A percentile compares a stretch with the other conserved stretches of the same genome.
Conservation (phyloP, 768 basidiomycete species). For the Steccherinum ochraceum region DNA sequence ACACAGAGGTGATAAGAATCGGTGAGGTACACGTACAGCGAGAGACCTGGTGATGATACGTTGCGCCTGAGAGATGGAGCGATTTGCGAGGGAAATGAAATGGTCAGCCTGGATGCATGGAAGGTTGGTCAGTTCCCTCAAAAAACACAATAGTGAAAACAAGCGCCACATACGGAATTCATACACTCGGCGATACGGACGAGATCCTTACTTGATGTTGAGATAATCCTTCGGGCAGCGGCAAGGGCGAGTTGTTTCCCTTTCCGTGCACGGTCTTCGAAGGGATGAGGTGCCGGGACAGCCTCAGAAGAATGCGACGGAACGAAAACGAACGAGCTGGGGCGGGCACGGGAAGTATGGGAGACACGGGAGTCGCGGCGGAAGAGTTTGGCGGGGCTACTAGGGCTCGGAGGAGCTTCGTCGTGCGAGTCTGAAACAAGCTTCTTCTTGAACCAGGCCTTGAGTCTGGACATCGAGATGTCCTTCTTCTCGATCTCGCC, state of each 20-base stretch:
- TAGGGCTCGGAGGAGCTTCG: slow-evolving; percentile 20
- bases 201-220: slow-evolving; percentile 51
- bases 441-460: slow-evolving; percentile 61
- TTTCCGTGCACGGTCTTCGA: too few relatives aligned
- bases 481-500: slow-evolving; percentile 9
- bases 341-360: not conserved
- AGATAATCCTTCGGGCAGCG: slow-evolving; percentile 30
- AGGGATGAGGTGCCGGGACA: too few relatives aligned
- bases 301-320: too few relatives aligned
- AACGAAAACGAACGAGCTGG: not conserved
- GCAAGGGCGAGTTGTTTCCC: not conserved
- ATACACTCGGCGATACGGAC: slow-evolving; percentile 47
- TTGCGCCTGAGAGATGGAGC: slow-evolving; percentile 52
- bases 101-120: slow-evolving; percentile 42
- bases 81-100: slow-evolving; percentile 45
- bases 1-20: slow-evolving; percentile 2
- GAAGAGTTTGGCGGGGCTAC: slow-evolving; percentile 1
- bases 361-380: not conserved
- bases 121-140: not conserved
- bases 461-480: slow-evolving; percentile 37
- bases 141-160: not conserved
- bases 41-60: slow-evolving; percentile 49
- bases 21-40: too few relatives aligned
- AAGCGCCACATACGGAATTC: slow-evolving; percentile 36
- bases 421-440: slow-evolving; percentile 29